Evolutionary conservation across 2,329 filamentous ascomycete genomes (phyloP), one percentile per base, ranked within the genome.

Genomic region (Fusarium bactridioides): DNA sequence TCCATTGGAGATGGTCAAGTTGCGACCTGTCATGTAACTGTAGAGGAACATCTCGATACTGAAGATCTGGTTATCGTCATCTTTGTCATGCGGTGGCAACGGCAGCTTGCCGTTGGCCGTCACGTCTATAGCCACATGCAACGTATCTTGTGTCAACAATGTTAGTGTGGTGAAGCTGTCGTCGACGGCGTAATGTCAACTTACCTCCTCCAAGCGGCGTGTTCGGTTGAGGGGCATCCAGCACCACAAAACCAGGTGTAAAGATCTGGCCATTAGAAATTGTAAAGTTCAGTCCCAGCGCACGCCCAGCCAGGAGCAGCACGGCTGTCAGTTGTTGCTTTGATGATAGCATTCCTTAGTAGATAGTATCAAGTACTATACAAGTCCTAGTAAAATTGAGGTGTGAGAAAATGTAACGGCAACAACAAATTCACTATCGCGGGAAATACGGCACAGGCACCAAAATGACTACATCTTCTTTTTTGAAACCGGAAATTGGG

Each of bases 1-100:
- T 56, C 88, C 87, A 78, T 92, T 92, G 9, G 88, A 88, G 67
- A 93, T 87, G 35, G 91, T 93, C 73, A 93, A 89, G 80, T 93
- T 93, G 67, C 87, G 87, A 21, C 85, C 84, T 1, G 88, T 89
- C n/a, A 79, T 78, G 76, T 89, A 90, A 79, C 89, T 91, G 70
- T 87, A 91, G 18, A 93, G 84, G 78, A 92, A 93, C 64, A 93
- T 85, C 62, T 87, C 90, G 76, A 93, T 89, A 78, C 89, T 90
- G 80, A 88, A 85, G 71, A 92, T 89, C 65, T 85, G 83, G 57
- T 87, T 90, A 12, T 86, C 81, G 31, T 86, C 86, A 72, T 88
- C 83, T n/a, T 83, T 77, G 8, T 85, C 82, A 69, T 88, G 86
- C 0, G 88, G 86, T 35, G 89, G 87, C 19, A 91, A 83, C n/a